Evolutionary conservation across 2,329 filamentous ascomycete genomes (phyloP), one percentile per base, ranked within the genome.

Genomic region (Nannizziopsis arthrosporioides): DNA sequence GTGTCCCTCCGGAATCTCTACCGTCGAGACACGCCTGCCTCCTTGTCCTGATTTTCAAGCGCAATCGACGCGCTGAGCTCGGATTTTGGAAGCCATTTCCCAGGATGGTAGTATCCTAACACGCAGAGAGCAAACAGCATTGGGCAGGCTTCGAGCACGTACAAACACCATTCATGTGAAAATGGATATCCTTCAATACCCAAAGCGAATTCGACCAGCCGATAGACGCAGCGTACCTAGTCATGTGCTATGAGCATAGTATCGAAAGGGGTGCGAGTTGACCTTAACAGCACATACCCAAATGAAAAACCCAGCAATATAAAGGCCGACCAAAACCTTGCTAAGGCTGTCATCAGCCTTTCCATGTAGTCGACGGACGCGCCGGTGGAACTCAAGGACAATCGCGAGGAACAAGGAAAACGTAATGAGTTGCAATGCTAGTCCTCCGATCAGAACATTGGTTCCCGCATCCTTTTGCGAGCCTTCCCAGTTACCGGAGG

Each of bases 111-210:
- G 17, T 48, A 53, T 27, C 38, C 48, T 3, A 53, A 38, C 14
- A 42, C 41, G 17, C 32, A 44, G 14, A 53, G 44, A 11, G 48
- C 48, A 31, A 53, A 69, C 59, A 62, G 44, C 56, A 54, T 57
- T 0, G 73, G 73, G 5, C 73, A 50, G 0, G 69, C 66, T 51
- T 77, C 74, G 11, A 77, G 70, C 2, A 68, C 65, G 64, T 72
- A 77, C 48, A 77, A 72, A 22, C 71, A 69, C 69, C 74, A 76
- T 52, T 77, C 73, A 17, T 73, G 68, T 3, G 57, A 63, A 54
- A 74, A 73, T 1, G 71, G 60, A 53, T 77, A 77, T 12, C 68
- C 66, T 5, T 73, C 59, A n/a, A 70, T 71, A 0, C 73, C 74
- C 32, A 74, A 65, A 0, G 70, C 68, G 51, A 76, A 76, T 53